Conservation (phyloP, 2,329 filamentous ascomycete species). For the Botrytis fragariae region DNA sequence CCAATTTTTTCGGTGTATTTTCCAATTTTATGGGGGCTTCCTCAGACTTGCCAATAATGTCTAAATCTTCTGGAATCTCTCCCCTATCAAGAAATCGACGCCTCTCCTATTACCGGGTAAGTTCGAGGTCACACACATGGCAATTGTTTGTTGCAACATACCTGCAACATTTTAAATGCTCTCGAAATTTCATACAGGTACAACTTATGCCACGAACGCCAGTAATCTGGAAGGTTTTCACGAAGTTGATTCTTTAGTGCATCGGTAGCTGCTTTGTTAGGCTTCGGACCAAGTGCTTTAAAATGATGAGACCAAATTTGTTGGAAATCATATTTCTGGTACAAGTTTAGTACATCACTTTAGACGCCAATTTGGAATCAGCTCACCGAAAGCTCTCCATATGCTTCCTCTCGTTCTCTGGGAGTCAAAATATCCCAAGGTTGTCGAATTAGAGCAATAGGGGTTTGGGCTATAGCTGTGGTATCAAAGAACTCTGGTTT, state of each 20-base stretch:
- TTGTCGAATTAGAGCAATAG: background rate
- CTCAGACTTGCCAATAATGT: background rate
- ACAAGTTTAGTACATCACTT: background rate
- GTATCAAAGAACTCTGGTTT: conserved; percentile 9
- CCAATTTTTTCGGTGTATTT: background rate
- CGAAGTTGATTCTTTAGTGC: background rate
- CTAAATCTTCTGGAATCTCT: background rate
- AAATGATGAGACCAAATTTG: background rate
- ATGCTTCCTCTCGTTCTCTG: background rate
- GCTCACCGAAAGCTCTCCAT: background rate
- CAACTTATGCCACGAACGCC: background rate
- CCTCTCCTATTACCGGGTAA: background rate
- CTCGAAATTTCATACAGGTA: background rate
- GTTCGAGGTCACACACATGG: background rate
- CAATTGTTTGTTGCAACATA: background rate
- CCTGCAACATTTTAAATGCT: background rate
- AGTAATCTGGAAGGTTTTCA: background rate
- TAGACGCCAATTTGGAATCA: too few relatives aligned
- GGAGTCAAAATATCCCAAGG: background rate
- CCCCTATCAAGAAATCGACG: conserved; percentile 7
- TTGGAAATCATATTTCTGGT: conserved; percentile 1
- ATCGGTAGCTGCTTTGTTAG: background rate
- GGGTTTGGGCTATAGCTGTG: conserved; percentile 1
- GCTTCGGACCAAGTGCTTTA: background rate
- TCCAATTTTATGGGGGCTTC: background rate